Evolutionary conservation across 208 protist genomes (phyloP).

Genomic region (Leishmania martiniquensis): DNA sequence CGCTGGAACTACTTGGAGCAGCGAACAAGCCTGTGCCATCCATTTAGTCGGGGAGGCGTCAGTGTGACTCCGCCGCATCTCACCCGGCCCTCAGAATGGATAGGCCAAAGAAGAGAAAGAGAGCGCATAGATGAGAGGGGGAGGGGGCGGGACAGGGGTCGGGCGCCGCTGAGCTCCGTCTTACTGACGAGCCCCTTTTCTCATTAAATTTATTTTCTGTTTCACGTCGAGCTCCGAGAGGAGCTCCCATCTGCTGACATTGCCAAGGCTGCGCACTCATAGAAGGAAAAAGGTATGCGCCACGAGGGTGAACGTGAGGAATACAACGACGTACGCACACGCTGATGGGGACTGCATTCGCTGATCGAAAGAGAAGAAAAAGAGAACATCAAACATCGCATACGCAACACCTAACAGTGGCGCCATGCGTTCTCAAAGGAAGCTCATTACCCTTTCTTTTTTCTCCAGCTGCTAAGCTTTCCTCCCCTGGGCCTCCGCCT

Average conservation of each 20-base stretch:
- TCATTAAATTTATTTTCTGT: neutral
- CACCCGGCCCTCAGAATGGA: neutral
- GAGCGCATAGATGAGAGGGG: neutral
- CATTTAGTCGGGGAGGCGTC: neutral
- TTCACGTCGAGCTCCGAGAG: neutral
- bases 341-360: neutral
- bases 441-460: neutral
- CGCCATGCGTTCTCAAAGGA: neutral
- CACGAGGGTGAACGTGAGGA: neutral
- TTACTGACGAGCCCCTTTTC: neutral
- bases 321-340: neutral
- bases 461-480: neutral
- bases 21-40: neutral
- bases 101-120: neutral
- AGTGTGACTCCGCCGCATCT: neutral
- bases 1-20: neutral
- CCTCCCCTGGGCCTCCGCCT: neutral
- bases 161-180: neutral
- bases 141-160: neutral
- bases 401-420: neutral
- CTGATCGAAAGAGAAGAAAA: neutral
- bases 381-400: neutral
- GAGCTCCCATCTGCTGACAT: neutral
- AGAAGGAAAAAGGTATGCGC: neutral
- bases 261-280: neutral